These are phyloP conservation scores for Peronosclerospora sorghi DNA, from an alignment of 352 stramenopile species.

Conservation along the genomic window DNA sequence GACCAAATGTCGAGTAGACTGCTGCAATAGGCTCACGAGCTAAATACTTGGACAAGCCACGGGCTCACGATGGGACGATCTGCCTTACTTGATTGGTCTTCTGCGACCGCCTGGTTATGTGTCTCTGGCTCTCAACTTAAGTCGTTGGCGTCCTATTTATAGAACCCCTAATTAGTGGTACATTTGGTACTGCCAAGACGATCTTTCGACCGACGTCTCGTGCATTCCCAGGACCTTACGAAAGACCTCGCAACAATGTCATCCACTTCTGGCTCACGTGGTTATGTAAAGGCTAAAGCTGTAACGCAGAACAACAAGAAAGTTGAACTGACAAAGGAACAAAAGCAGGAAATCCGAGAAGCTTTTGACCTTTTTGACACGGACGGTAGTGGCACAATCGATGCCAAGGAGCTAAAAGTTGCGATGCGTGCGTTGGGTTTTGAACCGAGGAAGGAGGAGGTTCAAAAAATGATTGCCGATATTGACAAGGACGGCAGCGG, in stretches of 20 bases:
- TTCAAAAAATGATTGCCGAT: constrained; percentile 95
- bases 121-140: constrained; percentile 10
- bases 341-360: constrained; percentile 93
- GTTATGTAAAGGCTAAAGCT: constrained; percentile 53
- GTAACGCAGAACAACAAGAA: constrained; percentile 73
- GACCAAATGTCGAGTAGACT: constrained; percentile 1
- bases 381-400: constrained; percentile 91
- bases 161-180: no score
- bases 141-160: background rate
- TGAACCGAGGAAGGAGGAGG: constrained; percentile 95
- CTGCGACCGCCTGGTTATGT: constrained; percentile 2
- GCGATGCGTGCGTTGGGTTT: constrained; percentile 94
- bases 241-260: constrained; percentile 29
- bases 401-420: constrained; percentile 92
- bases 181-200: background rate
- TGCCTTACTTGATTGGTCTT: no score
- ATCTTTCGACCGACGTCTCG: constrained; percentile 1
- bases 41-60: constrained; percentile 1
- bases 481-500: constrained; percentile 93
- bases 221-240: background rate
- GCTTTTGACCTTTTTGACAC: constrained; percentile 97
- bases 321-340: constrained; percentile 87
- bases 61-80: background rate
- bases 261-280: constrained; percentile 53
- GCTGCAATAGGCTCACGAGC: background rate